Evolutionary conservation across 169 alveolate genomes (phyloP), one percentile per base, ranked within the genome.

Genomic region (Miamiensis avidus): DNA sequence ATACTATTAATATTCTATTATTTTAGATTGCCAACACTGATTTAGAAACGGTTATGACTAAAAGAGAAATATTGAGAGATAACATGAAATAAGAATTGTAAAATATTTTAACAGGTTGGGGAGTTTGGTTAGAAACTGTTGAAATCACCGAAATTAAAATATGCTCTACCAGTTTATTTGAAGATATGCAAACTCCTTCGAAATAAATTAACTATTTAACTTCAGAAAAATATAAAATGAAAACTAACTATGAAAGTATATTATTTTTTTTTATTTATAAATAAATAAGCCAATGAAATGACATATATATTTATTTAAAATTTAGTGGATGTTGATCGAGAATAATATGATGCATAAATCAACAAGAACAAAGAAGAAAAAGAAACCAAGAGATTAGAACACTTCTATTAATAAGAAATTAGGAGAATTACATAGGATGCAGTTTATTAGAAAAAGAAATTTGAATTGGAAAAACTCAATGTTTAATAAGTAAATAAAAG

Each of bases 111-210:
- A 34, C 34, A 29, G 76, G 76, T 29, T 79, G 84, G 84, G 84
- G 84, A 34, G 65, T 79, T 1, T 79, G 76, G 74, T 31, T 34
- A n/a, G 74, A 34, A 65, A 79, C 84, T 0, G 31, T 79, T 29
- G 84, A 79, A 79, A 79, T 79, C n/a, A 79, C 84, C 64, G 74
- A 79, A 49, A 76, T 79, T 16, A 79, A 65, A 49, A 79, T 79
- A 4, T 79, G 77, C 30, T 79, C 84, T 25, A 64, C 31, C 30
- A 29, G 65, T 29, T 79, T 79, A 29, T 79, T 79, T 30, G 76
- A 79, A 79, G 84, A 79, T 49, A 29, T 79, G 15, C n/a, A 79
- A 65, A 74, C 84, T 28, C 75, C 34, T 29, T 79, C 31, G n/a
- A 65, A 74, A 34, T 72, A 79, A 79, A 33, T 49, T 49, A 33